Percentiles rank a stretch among this genome's conserved stretches.
phyloP scores from a whole-genome alignment of 2,329 filamentous ascomycete genomes.

The Venturia aucupariae region DNA sequence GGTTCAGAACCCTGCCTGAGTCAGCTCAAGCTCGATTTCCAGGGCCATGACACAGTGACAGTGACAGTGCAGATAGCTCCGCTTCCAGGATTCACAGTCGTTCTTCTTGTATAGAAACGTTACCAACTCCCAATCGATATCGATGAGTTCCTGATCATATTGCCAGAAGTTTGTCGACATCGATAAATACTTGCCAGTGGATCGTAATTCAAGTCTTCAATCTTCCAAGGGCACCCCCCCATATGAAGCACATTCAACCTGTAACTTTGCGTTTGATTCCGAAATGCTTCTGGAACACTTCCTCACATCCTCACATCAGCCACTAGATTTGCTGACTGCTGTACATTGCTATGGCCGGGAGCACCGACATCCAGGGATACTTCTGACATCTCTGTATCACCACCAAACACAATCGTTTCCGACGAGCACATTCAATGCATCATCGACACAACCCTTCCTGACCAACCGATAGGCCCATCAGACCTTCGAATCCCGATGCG shows the following conservation, averaged over 20 bases:
- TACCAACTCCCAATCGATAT: too few relatives aligned
- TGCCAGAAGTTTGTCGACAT: too few relatives aligned
- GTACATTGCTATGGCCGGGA: neutral
- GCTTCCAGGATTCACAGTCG: too few relatives aligned
- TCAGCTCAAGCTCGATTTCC: too few relatives aligned
- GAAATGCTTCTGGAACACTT: neutral
- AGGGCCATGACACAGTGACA: too few relatives aligned
- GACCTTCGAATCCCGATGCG: constrained; percentile 21
- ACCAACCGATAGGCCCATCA: constrained; percentile 11
- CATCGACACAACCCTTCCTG: neutral
- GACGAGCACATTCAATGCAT: neutral
- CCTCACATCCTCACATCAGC: neutral
- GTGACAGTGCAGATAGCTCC: too few relatives aligned
- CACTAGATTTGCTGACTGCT: neutral
- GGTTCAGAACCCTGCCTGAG: too few relatives aligned
- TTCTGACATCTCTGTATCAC: neutral
- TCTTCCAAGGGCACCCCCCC: too few relatives aligned
- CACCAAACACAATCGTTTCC: neutral
- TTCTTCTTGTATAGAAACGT: too few relatives aligned
- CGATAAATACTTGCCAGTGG: too few relatives aligned
- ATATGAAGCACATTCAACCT: neutral
- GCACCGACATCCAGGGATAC: neutral
- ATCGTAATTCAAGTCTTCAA: too few relatives aligned
- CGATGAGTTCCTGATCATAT: too few relatives aligned
- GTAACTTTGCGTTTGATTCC: neutral